A percentile compares a stretch with the other conserved stretches of the same genome.
Conservation (phyloP, 768 basidiomycete species). For the Boletellus emodensis region DNA sequence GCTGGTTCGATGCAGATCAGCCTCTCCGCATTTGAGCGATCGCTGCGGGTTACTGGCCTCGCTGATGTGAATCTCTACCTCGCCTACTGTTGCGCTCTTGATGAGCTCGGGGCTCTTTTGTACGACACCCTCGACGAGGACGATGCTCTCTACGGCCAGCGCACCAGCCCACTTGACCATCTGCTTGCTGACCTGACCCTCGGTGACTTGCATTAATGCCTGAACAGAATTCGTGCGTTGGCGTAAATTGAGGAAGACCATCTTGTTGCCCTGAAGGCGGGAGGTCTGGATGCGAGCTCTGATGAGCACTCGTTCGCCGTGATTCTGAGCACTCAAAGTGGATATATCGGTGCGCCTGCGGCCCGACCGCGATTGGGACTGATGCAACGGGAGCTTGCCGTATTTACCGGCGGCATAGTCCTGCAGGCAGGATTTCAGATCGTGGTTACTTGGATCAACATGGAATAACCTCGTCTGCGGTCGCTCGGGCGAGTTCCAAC, state of each 20-base stretch:
- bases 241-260: conserved; percentile 90
- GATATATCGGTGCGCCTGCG: conserved; percentile 61
- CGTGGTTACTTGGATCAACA: conserved; percentile 32
- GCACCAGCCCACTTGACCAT: conserved; percentile 92
- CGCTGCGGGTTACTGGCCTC: conserved; percentile 49
- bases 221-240: conserved; percentile 87
- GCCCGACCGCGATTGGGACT: conserved; percentile 76
- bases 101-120: conserved; percentile 78
- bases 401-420: conserved; percentile 79
- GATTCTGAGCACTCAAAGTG: conserved; percentile 54
- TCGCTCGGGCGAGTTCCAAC: conserved; percentile 66
- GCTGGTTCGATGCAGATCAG: conserved; percentile 38
- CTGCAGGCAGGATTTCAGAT: conserved; percentile 35
- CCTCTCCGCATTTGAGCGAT: background rate
- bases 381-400: conserved; percentile 84
- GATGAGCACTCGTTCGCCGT: conserved; percentile 74
- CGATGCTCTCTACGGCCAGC: conserved; percentile 82
- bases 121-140: conserved; percentile 82
- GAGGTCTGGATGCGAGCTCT: conserved; percentile 90
- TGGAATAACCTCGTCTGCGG: conserved; percentile 46
- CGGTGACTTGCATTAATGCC: conserved; percentile 68
- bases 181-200: conserved; percentile 85
- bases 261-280: conserved; percentile 90
- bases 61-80: conserved; percentile 81
- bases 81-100: conserved; percentile 84